These are phyloP conservation scores for Asterionellopsis glacialis DNA, from an alignment of 108 stramenopile genomes.

Conservation along the genomic window DNA sequence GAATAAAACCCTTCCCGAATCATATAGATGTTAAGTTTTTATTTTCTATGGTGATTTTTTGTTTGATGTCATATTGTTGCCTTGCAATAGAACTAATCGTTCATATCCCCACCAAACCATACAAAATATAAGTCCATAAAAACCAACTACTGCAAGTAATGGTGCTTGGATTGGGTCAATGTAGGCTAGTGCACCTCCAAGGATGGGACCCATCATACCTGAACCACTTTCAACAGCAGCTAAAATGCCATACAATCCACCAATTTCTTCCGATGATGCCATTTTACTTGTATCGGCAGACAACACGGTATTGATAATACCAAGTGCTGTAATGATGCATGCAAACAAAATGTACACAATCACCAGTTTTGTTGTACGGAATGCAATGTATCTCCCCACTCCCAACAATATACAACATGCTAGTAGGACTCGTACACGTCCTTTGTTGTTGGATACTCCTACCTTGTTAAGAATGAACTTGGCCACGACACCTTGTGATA, in stretches of 20 bases:
- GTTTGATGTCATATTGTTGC: background rate
- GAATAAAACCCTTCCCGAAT: background rate
- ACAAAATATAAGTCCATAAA: constrained; percentile 48
- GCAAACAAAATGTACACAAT: constrained; percentile 57
- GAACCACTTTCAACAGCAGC: constrained; percentile 66
- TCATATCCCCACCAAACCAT: constrained; percentile 52
- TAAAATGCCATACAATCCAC: constrained; percentile 71
- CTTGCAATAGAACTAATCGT: constrained; percentile 1
- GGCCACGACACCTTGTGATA: constrained; percentile 78
- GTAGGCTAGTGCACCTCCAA: constrained; percentile 52
- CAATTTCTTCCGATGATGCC: constrained; percentile 60
- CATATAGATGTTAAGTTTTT: background rate
- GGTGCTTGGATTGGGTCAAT: constrained; percentile 50
- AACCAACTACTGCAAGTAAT: constrained; percentile 44
- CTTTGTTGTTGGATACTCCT: constrained; percentile 23
- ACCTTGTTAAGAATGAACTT: constrained; percentile 43
- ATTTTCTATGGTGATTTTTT: background rate
- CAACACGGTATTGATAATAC: constrained; percentile 73
- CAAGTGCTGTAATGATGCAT: constrained; percentile 64
- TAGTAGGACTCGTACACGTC: constrained; percentile 49
- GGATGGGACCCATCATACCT: constrained; percentile 72
- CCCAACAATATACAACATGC: constrained; percentile 45
- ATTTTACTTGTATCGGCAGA: constrained; percentile 68
- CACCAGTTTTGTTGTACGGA: constrained; percentile 37
- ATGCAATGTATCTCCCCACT: constrained; percentile 59